Evolutionary conservation across 768 basidiomycete species (phyloP).

Genomic region (Dentipellis sp.): DNA sequence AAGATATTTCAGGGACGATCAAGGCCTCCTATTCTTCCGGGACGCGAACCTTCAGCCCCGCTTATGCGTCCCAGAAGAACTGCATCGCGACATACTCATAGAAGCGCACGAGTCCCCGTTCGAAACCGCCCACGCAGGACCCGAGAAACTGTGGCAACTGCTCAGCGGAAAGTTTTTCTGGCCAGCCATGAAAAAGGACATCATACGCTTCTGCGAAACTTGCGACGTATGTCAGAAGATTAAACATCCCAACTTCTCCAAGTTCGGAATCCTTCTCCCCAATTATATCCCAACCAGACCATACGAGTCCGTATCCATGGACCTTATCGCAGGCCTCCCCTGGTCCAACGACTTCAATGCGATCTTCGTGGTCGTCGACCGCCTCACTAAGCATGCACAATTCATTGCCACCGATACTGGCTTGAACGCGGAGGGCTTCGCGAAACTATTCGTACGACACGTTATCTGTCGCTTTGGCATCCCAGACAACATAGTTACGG

Average conservation of each 20-base stretch:
- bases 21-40: constrained; percentile 12
- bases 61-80: constrained; percentile 7
- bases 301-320: constrained; percentile 10
- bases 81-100: not conserved
- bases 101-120: constrained; percentile 6
- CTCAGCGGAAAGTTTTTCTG: not conserved
- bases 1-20: constrained; percentile 6
- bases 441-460: constrained; percentile 3
- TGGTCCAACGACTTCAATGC: constrained; percentile 5
- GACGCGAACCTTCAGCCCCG: constrained; percentile 13
- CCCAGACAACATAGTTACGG: not conserved
- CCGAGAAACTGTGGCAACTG: constrained; percentile 1
- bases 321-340: constrained; percentile 5
- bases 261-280: constrained; percentile 4
- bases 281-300: constrained; percentile 3
- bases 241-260: constrained; percentile 1
- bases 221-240: constrained; percentile 13
- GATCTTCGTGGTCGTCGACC: constrained; percentile 11
- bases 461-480: not conserved
- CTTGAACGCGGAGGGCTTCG: constrained; percentile 1
- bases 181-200: constrained; percentile 7
- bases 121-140: constrained; percentile 5
- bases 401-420: constrained; percentile 18
- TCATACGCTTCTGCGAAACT: not conserved
- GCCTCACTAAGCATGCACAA: constrained; percentile 22